These are phyloP conservation scores for Withania somnifera DNA, from an alignment of 305 asterid genomes.

Conservation along the genomic window DNA sequence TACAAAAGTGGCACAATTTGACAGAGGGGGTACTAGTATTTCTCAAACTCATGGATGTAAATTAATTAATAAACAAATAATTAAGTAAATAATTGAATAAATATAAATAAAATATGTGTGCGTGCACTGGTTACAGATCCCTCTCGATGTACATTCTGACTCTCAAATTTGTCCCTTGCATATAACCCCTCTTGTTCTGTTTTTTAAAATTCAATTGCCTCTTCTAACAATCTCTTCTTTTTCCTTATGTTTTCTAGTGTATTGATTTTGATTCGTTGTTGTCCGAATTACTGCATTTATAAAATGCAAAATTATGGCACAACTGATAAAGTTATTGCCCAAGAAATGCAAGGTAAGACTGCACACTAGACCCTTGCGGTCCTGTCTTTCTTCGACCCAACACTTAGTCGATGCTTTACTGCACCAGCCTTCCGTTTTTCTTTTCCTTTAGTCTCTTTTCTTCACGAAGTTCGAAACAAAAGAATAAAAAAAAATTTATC, in stretches of 20 bases:
- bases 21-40: background rate
- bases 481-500: no score
- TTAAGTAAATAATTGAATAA: background rate
- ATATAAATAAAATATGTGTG: background rate
- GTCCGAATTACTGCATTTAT: background rate
- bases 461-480: no score
- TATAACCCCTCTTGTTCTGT: background rate
- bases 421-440: no score
- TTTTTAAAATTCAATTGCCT: background rate
- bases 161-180: background rate
- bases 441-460: no score
- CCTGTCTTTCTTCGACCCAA: no score
- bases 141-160: background rate
- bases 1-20: background rate
- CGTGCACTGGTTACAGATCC: background rate
- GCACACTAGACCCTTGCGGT: no score
- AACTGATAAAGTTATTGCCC: no score
- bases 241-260: background rate
- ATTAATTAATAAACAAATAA: background rate
- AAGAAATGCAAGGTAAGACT: no score
- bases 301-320: background rate
- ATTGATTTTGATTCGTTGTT: background rate
- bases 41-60: background rate
- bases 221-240: background rate
- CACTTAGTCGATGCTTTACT: no score